These are phyloP conservation scores for Beta vulgaris DNA, from an alignment of 148 eudicot species.

Conservation along the genomic window DNA sequence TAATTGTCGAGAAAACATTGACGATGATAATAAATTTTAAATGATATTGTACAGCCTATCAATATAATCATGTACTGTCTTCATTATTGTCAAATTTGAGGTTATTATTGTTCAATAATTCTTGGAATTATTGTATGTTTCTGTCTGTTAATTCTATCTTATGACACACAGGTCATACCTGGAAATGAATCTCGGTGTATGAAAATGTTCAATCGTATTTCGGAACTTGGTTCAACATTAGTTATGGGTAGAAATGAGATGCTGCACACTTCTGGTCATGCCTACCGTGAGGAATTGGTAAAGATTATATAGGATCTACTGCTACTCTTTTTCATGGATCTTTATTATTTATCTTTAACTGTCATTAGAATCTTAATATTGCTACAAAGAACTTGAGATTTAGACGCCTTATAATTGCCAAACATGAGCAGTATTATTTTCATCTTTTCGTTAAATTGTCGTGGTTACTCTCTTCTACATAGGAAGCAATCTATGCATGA, in stretches of 20 bases:
- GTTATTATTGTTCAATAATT: neutral
- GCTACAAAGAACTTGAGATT: neutral
- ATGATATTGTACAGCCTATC: neutral
- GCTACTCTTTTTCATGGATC: neutral
- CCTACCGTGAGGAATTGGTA: slow-evolving; percentile 87
- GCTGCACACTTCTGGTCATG: slow-evolving; percentile 98
- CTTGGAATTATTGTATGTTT: neutral
- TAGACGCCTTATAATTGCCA: neutral
- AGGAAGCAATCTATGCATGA: neutral
- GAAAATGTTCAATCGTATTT: slow-evolving; percentile 95
- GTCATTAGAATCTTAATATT: neutral
- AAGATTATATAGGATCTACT: slow-evolving; percentile 5
- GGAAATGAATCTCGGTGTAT: slow-evolving; percentile 89
- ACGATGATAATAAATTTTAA: neutral
- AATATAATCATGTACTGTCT: neutral
- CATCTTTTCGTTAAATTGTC: neutral
- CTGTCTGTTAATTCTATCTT: slow-evolving; percentile 15
- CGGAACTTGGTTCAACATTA: slow-evolving; percentile 89
- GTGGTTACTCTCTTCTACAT: neutral
- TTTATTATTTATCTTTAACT: neutral
- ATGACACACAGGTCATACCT: slow-evolving; percentile 70
- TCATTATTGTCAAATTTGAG: neutral
- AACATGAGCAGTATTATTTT: neutral
- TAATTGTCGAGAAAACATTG: slow-evolving; percentile 21
- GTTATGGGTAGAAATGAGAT: slow-evolving; percentile 84